Conservation (phyloP, 306 rosid genomes). For the Trichosanthes cucumerina region DNA sequence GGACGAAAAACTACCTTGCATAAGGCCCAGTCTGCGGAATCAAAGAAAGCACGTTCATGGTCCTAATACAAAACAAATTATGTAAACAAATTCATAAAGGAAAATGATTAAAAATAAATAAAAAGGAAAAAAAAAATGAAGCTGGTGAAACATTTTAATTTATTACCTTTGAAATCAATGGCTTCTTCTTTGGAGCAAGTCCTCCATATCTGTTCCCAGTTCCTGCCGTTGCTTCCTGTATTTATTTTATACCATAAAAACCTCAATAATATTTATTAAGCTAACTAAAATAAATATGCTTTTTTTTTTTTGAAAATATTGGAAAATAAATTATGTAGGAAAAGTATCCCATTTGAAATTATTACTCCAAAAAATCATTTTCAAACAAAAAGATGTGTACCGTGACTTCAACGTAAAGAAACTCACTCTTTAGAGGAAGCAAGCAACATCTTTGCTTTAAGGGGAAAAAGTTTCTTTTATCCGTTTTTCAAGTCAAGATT, state of each 20-base stretch:
- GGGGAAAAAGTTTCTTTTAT: not conserved
- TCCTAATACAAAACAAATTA: slow-evolving; percentile 26
- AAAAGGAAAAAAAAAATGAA: too few species aligned
- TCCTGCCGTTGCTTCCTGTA: slow-evolving; percentile 26
- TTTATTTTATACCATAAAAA: not conserved
- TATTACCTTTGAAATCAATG: slow-evolving; percentile 73
- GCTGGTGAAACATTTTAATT: not conserved
- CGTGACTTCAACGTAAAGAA: not conserved
- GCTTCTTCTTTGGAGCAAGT: slow-evolving; percentile 80
- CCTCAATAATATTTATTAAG: not conserved
- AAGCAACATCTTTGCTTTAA: not conserved
- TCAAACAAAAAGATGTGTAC: too few species aligned
- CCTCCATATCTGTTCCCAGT: slow-evolving; percentile 60
- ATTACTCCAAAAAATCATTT: not conserved
- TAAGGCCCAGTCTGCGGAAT: slow-evolving; percentile 96
- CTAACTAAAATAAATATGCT: not conserved
- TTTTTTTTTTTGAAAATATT: not conserved
- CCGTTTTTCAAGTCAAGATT: not conserved
- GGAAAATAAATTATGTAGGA: not conserved
- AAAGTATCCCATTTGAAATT: not conserved
- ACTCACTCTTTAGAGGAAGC: not conserved
- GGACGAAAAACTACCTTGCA: slow-evolving; percentile 53
- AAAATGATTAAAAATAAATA: not conserved
- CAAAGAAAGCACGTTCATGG: slow-evolving; percentile 87
- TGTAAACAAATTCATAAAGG: not conserved